Evolutionary conservation across 2,329 filamentous ascomycete species (phyloP), one percentile per base, ranked within the genome.

Genomic region (Calonectria hawksworthii): DNA sequence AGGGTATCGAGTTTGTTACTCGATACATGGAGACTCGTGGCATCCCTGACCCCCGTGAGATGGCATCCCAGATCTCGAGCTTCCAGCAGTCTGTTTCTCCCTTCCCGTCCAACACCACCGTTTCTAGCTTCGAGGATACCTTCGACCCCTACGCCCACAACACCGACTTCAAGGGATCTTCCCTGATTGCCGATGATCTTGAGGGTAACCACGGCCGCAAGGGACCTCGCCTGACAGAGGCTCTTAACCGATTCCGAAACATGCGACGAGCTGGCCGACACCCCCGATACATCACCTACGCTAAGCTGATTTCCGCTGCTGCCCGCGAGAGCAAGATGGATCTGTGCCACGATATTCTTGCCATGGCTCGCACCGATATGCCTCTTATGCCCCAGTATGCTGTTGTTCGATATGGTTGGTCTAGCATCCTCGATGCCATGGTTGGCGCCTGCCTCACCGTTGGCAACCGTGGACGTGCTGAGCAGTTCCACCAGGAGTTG

Each of bases 341-440:
- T 68, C 86, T 98, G 63, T 96, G 95, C 82, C 92, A 96, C 77
- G 96, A 99, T 76, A 94, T 99, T 67, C 90, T 98, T 38, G 93
- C 91, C 79, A 98, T 98, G 92, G 97, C 97, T 16, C 94, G 95
- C 80, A 91, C 93, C 72, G 97, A 99, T 84, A 93, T 99, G 74
- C 97, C 97, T 63, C 91, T 96, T 41, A 89, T 96, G 75, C 90
- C 93, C 52, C 94, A 98, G 83, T 98, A 98, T 83, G 91, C 94
- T 28, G 92, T 95, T 76, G 96, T 99, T 38, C 93, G 96, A 75
- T 98, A 98, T 82, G 97, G 97, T 65, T 99, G 97, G 97, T 95
- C 96, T 52, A 96, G 95, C 2, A 99, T 99, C 76, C 90, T 99
- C 56, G 97, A 99, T 84, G 94, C 97, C 61, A 98, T 99, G 96